Evolutionary conservation across 2,329 filamentous ascomycete species (phyloP).

Genomic region (Dissoconium aciculare): DNA sequence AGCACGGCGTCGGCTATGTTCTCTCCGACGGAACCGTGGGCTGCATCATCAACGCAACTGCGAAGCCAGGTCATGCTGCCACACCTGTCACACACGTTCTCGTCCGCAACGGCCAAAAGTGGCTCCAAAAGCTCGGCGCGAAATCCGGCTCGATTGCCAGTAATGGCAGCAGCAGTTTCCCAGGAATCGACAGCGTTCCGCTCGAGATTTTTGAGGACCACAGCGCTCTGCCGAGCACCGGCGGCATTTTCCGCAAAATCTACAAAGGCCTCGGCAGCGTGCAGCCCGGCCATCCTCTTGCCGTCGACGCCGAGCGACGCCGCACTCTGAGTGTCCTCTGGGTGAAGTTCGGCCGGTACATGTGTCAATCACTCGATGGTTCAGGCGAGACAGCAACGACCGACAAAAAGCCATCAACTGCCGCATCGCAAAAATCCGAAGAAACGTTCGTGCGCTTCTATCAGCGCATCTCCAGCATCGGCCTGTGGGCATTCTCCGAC

Average conservation of each 20-base stretch:
- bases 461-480: constrained; percentile 65
- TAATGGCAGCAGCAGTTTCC: constrained; percentile 43
- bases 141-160: constrained; percentile 27
- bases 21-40: constrained; percentile 69
- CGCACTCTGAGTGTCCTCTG: constrained; percentile 43
- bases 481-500: constrained; percentile 68
- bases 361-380: constrained; percentile 34
- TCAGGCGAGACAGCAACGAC: constrained; percentile 25
- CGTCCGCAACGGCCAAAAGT: constrained; percentile 54
- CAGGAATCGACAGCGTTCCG: constrained; percentile 35
- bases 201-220: constrained; percentile 63
- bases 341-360: constrained; percentile 60
- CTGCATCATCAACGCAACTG: constrained; percentile 40
- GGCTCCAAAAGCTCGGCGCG: constrained; percentile 34
- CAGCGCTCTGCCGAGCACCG: constrained; percentile 31
- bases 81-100: constrained; percentile 58
- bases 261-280: constrained; percentile 33
- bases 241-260: constrained; percentile 44
- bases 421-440: constrained; percentile 26
- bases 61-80: constrained; percentile 14
- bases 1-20: constrained; percentile 72
- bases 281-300: constrained; percentile 19
- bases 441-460: constrained; percentile 59
- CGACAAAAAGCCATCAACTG: not conserved
- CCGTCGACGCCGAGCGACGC: constrained; percentile 31